phyloP scores from a whole-genome alignment of 2,329 filamentous ascomycete genomes.

The Sclerotinia nivalis region DNA sequence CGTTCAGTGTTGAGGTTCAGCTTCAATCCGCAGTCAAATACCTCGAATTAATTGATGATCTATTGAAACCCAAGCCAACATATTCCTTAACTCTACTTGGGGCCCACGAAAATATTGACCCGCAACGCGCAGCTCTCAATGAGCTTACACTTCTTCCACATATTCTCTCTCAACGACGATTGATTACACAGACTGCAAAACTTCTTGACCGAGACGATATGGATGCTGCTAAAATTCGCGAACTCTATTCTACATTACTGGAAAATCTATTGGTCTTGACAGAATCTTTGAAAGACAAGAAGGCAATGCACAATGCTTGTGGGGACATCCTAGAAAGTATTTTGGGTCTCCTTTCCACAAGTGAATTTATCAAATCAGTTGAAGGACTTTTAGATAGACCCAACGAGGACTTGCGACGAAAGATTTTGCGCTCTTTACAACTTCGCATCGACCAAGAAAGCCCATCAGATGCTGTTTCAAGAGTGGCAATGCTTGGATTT shows the following conservation, averaged over 20 bases:
- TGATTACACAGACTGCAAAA: constrained; percentile 56
- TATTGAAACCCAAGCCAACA: constrained; percentile 71
- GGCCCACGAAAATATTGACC: constrained; percentile 52
- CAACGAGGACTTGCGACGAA: constrained; percentile 73
- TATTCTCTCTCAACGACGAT: constrained; percentile 58
- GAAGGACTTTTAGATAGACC: constrained; percentile 77
- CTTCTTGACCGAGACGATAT: constrained; percentile 64
- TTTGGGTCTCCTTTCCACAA: constrained; percentile 81
- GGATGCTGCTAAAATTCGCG: constrained; percentile 64
- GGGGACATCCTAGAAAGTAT: constrained; percentile 75
- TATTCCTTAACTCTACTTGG: constrained; percentile 74
- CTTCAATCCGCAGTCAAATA: constrained; percentile 77
- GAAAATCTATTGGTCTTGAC: constrained; percentile 66
- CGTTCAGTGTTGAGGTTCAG: constrained; percentile 74
- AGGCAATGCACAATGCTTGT: constrained; percentile 57
- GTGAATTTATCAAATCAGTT: constrained; percentile 86
- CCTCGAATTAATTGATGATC: constrained; percentile 71
- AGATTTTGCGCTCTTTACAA: constrained; percentile 79
- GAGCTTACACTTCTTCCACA: constrained; percentile 59
- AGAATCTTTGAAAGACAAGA: constrained; percentile 60
- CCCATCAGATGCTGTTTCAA: constrained; percentile 66
- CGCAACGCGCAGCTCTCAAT: constrained; percentile 53
- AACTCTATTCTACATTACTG: constrained; percentile 67
- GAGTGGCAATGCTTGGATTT: constrained; percentile 73
- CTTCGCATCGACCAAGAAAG: constrained; percentile 73